Conservation (phyloP, 2,329 filamentous ascomycete species). For the Colletotrichum viniferum region DNA sequence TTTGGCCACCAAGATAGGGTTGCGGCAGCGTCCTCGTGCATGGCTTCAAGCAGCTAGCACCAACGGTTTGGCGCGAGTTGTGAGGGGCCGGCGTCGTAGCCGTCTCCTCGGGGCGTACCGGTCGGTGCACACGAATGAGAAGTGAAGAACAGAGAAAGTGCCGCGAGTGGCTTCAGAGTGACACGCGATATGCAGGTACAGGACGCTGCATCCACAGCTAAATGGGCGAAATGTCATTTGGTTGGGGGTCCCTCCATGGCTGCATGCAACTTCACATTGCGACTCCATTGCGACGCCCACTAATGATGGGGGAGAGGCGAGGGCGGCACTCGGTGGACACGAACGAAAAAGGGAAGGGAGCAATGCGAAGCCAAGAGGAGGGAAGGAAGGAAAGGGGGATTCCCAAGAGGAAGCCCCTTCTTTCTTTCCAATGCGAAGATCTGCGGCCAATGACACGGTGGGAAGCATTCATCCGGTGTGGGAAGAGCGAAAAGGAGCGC, state of each 20-base stretch:
- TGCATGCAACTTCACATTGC: neutral
- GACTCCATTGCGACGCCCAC: neutral
- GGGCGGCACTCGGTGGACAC: neutral
- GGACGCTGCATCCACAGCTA: neutral
- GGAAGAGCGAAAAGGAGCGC: neutral
- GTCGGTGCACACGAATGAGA: neutral
- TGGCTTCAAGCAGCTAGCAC: slow-evolving; percentile 8
- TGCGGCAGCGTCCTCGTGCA: neutral
- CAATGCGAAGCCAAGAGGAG: neutral
- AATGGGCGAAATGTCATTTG: neutral
- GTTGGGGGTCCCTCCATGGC: neutral
- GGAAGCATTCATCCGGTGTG: neutral
- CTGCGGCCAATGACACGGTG: slow-evolving; percentile 4
- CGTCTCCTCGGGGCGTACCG: slow-evolving; percentile 4
- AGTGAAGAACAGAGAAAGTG: neutral
- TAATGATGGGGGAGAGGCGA: neutral
- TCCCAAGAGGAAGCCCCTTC: neutral
- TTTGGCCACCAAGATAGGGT: neutral
- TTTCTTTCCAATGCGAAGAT: neutral
- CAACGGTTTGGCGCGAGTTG: slow-evolving; percentile 12
- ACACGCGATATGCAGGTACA: slow-evolving; percentile 18
- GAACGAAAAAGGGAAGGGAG: neutral
- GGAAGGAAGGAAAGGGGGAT: neutral
- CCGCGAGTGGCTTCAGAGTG: slow-evolving; percentile 14
- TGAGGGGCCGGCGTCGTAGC: neutral